Conservation (phyloP, 2,329 filamentous ascomycete species). For the Phaeosphaeriaceae sp. region DNA sequence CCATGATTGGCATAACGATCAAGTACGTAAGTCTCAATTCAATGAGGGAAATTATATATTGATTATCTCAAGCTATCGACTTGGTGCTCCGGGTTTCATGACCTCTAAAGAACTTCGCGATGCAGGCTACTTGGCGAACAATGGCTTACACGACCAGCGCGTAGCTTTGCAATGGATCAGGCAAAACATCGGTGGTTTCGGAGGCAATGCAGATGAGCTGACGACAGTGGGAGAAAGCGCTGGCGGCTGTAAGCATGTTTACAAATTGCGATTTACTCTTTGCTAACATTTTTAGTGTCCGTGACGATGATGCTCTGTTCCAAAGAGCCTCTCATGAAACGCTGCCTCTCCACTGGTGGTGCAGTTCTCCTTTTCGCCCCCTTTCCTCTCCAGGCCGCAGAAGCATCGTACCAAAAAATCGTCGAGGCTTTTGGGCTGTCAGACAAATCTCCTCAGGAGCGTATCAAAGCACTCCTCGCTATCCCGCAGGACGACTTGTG, state of each 20-base stretch:
- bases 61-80: conserved; percentile 33
- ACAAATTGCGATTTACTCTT: rapidly evolving
- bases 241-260: conserved; percentile 51
- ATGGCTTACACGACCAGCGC: conserved; percentile 46
- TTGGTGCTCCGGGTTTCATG: conserved; percentile 46
- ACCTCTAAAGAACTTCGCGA: conserved; percentile 58
- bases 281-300: conserved; percentile 27
- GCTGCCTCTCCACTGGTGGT: conserved; percentile 54
- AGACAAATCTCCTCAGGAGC: conserved; percentile 47
- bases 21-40: conserved; percentile 52
- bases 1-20: conserved; percentile 55
- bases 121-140: conserved; percentile 50
- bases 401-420: conserved; percentile 52
- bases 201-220: conserved; percentile 48
- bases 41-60: conserved; percentile 35
- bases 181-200: conserved; percentile 48
- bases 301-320: conserved; percentile 37
- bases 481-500: conserved; percentile 53
- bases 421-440: conserved; percentile 52
- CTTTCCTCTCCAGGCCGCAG: conserved; percentile 48
- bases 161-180: conserved; percentile 49
- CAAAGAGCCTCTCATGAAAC: conserved; percentile 42
- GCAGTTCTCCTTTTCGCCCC: conserved; percentile 51
- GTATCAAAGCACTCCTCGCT: conserved; percentile 52
- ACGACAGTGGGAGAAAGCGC: conserved; percentile 58